Conservation (phyloP, 2,329 filamentous ascomycete species). For the Mariannaea elegans region DNA sequence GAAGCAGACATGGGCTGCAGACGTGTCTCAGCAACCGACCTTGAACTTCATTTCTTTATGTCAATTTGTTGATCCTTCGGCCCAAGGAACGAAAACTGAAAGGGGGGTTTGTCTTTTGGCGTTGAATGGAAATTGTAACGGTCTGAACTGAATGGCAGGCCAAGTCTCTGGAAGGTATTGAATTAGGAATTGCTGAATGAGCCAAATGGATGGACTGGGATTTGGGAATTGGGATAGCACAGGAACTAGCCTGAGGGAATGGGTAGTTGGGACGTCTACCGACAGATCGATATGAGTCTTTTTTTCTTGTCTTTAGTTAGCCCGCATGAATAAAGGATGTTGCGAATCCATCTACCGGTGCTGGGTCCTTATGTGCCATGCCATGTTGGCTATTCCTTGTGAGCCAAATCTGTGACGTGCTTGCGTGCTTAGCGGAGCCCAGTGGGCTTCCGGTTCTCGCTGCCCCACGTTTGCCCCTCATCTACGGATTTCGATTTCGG, state of each 20-base stretch:
- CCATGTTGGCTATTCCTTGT: constrained; percentile 11
- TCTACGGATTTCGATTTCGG: constrained; percentile 29
- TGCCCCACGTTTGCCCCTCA: constrained; percentile 40
- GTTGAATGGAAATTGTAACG: constrained; percentile 36
- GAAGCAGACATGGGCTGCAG: not conserved
- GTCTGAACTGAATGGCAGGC: constrained; percentile 25
- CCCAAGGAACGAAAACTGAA: constrained; percentile 30
- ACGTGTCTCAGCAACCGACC: not conserved
- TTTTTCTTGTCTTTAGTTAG: constrained; percentile 11
- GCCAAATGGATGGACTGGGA: constrained; percentile 21
- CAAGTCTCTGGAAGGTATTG: constrained; percentile 16
- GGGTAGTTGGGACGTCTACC: constrained; percentile 10
- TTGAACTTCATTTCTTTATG: constrained; percentile 27
- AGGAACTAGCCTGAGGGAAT: constrained; percentile 17
- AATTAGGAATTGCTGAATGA: constrained; percentile 20
- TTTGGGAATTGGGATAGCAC: constrained; percentile 22
- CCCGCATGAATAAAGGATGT: constrained; percentile 18
- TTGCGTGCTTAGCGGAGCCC: constrained; percentile 35
- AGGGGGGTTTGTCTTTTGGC: constrained; percentile 31
- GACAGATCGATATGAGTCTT: constrained; percentile 11
- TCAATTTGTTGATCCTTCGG: constrained; percentile 22
- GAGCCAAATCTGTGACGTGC: constrained; percentile 33
- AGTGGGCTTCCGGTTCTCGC: constrained; percentile 19
- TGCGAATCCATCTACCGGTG: constrained; percentile 6
- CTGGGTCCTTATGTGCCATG: constrained; percentile 6